Base-by-base conservation (phyloP, 768 basidiomycete species). In the Pluteus cervinus region DNA sequence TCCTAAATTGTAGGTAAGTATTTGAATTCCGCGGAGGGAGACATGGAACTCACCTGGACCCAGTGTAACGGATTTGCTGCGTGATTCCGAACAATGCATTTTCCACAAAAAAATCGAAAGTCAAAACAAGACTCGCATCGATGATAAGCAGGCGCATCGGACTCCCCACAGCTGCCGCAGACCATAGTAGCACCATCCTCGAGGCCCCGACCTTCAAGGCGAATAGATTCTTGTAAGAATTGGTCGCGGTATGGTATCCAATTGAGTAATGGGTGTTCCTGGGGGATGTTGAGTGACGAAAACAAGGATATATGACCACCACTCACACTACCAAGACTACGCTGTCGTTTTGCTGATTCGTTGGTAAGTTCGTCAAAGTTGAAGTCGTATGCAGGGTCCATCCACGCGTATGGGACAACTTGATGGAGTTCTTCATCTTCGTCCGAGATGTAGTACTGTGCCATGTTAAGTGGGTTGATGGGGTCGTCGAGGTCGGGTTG, bases 91-190 rank as follows among this genome's bases (percentile, higher is more conserved):
- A 51, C 17, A 21, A 42, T 22, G 26, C 51, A 54, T 15, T 5
- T 8, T 5, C 4, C n/a, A 12, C 43, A 47, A 7, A 37, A 25
- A 4, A 49, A 17, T 10, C 43, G 39, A 3, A 24, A 9, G 0
- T 33, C 11, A 3, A 42, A 28, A 16, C 51, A 54, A 9, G 49
- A 44, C 1, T 39, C 29, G 32, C 52, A 53, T 6, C 45, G 34
- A 9, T 37, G 29, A 25, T n/a, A 8, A 5, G 24, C 7, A 7
- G 4, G 4, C 20, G 5, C 4, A 7, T 28, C 29, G 4, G 4
- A 16, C 36, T 28, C 29, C 24, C 24, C n/a, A n/a, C n/a, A n/a
- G n/a, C n/a, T n/a, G n/a, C n/a, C n/a, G n/a, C n/a, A n/a, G n/a
- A n/a, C n/a, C n/a, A n/a, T n/a, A n/a, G 21, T 14, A 16, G 24